A percentile compares a stretch with the other conserved stretches of the same genome.
Evolutionary conservation across 2,329 filamentous ascomycete species (phyloP).

Genomic region (Thelonectria olida): DNA sequence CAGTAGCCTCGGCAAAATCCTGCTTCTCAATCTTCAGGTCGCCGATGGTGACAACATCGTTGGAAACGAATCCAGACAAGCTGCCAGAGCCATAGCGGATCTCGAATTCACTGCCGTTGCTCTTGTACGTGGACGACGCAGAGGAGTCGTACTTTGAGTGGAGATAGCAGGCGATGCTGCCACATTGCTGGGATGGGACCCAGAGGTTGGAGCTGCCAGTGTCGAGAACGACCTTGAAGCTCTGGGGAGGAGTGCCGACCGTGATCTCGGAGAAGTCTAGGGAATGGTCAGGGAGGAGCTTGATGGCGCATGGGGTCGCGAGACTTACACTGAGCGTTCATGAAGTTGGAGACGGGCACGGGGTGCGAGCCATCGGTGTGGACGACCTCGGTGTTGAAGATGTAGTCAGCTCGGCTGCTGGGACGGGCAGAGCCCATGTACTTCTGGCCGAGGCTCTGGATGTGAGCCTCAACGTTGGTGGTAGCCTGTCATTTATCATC

Average conservation of each 20-base stretch:
- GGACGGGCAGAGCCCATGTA: conserved; percentile 82
- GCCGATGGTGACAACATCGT: conserved; percentile 87
- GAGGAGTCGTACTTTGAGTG: conserved; percentile 97
- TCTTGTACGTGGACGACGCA: conserved; percentile 88
- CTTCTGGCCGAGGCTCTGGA: conserved; percentile 89
- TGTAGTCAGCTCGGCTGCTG: conserved; percentile 73
- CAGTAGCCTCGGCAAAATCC: conserved; percentile 95
- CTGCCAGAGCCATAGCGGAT: conserved; percentile 96
- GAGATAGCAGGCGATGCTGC: conserved; percentile 97
- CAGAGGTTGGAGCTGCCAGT: conserved; percentile 99
- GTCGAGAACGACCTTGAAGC: conserved; percentile 98
- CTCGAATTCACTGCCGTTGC: conserved; percentile 91
- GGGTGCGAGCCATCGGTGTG: conserved; percentile 75
- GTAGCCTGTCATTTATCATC: conserved; percentile 64
- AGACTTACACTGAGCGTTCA: conserved; percentile 95
- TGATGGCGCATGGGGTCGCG: background rate
- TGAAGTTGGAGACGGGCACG: conserved; percentile 94
- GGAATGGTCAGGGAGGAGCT: conserved; percentile 22
- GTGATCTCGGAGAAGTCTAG: conserved; percentile 96
- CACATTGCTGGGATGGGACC: conserved; percentile 91
- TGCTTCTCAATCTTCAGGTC: conserved; percentile 89
- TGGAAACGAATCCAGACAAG: conserved; percentile 91
- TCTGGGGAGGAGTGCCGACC: conserved; percentile 90
- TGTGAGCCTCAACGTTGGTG: conserved; percentile 82
- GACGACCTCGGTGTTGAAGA: conserved; percentile 80